Percentiles rank a stretch among this genome's conserved stretches.
Evolutionary conservation across 345 rosid species (phyloP).

Genomic region (Rubroshorea leprosula): DNA sequence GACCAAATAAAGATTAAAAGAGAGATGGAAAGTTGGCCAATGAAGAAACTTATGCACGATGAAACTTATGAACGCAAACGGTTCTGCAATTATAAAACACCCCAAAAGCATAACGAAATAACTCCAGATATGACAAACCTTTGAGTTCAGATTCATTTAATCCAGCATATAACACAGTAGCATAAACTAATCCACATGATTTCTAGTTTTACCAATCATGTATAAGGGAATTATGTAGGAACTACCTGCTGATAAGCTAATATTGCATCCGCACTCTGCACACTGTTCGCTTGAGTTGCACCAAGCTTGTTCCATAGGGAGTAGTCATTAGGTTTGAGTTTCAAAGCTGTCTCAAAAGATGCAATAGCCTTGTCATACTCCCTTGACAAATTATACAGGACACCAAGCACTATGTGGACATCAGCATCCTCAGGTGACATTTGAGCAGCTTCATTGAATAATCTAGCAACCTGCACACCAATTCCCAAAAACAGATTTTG

Average conservation of each 20-base stretch:
- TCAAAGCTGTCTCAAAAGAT: conserved; percentile 73
- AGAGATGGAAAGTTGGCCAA: neutral
- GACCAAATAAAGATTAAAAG: neutral
- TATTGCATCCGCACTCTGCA: conserved; percentile 98
- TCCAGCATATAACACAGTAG: too few relatives aligned
- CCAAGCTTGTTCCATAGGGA: conserved; percentile 99
- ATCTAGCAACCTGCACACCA: conserved; percentile 55
- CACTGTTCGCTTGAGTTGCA: conserved; percentile 98
- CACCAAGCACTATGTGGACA: conserved; percentile 92
- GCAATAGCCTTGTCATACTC: conserved; percentile 87
- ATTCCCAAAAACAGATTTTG: conserved; percentile 9
- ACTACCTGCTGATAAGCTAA: conserved; percentile 87
- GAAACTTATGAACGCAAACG: neutral
- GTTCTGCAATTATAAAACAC: neutral
- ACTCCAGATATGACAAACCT: neutral
- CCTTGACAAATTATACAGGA: conserved; percentile 82
- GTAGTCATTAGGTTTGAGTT: conserved; percentile 92
- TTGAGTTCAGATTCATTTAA: neutral
- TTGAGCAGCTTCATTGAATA: conserved; percentile 82
- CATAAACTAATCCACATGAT: too few relatives aligned
- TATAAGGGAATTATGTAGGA: neutral
- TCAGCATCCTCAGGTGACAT: conserved; percentile 98
- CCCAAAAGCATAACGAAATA: neutral
- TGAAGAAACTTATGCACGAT: neutral
- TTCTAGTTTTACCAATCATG: neutral